Conservation (phyloP, 116 monocot genomes). For the Papilionanthe hybrid region DNA sequence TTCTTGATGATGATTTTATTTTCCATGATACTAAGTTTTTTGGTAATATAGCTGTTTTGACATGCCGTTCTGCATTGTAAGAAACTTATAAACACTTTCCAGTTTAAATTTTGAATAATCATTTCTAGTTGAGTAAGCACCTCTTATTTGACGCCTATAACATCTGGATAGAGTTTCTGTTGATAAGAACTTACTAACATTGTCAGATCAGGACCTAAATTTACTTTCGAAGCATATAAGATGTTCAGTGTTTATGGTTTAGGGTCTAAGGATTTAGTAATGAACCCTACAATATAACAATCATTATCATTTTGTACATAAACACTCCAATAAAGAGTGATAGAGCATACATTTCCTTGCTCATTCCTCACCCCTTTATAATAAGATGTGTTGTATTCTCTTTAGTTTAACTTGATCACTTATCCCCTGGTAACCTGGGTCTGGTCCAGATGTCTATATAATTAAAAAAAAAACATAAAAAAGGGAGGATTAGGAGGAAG, state of each 20-base stretch:
- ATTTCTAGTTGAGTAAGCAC: not conserved
- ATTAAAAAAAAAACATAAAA: not conserved
- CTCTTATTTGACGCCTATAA: not conserved
- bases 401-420: not conserved
- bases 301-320: not conserved
- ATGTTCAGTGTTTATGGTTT: not conserved
- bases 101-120: not conserved
- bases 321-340: not conserved
- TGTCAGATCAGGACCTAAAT: no score
- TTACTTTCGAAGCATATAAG: no score
- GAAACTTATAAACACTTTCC: not conserved
- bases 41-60: not conserved
- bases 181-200: not conserved
- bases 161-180: not conserved
- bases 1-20: conserved; percentile 4
- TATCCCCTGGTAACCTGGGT: not conserved
- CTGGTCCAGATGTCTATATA: not conserved
- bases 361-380: not conserved
- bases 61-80: not conserved
- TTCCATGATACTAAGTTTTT: not conserved
- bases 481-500: not conserved
- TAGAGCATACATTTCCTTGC: not conserved
- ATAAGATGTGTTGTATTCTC: not conserved
- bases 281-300: not conserved
- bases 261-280: not conserved